These are phyloP conservation scores for Inga oerstediana DNA, from an alignment of 306 rosid genomes.

Conservation along the genomic window DNA sequence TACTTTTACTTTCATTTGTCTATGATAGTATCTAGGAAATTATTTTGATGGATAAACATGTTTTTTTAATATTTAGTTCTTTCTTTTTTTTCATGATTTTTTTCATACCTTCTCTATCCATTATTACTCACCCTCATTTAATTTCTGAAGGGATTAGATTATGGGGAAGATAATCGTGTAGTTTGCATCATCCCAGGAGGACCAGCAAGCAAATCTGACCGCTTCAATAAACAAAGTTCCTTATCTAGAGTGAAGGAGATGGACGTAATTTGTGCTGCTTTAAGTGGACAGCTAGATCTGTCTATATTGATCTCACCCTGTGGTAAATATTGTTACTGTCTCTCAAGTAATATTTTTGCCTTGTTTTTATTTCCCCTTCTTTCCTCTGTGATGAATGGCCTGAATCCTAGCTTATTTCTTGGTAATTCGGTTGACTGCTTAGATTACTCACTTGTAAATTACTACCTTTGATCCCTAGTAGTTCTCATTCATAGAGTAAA, in stretches of 20 bases:
- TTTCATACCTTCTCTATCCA: neutral
- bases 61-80: neutral
- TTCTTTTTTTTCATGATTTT: neutral
- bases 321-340: conserved; percentile 48
- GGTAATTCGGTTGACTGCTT: neutral
- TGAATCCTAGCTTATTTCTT: neutral
- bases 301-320: conserved; percentile 71
- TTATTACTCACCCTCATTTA: conserved; percentile 26
- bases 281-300: conserved; percentile 71
- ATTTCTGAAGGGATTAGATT: conserved; percentile 51
- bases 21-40: neutral
- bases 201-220: conserved; percentile 43
- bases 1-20: neutral
- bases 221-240: conserved; percentile 56
- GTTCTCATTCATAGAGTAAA: too few species aligned
- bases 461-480: too few species aligned
- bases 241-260: conserved; percentile 60
- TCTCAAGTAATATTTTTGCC: conserved; percentile 27
- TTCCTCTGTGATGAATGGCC: neutral
- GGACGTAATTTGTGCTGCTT: conserved; percentile 63
- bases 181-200: conserved; percentile 73
- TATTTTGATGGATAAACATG: neutral
- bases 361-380: neutral
- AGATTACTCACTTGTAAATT: neutral
- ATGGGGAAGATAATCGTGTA: conserved; percentile 57